Conservation (phyloP, 148 eudicot species). For the Arctostaphylos glauca region DNA sequence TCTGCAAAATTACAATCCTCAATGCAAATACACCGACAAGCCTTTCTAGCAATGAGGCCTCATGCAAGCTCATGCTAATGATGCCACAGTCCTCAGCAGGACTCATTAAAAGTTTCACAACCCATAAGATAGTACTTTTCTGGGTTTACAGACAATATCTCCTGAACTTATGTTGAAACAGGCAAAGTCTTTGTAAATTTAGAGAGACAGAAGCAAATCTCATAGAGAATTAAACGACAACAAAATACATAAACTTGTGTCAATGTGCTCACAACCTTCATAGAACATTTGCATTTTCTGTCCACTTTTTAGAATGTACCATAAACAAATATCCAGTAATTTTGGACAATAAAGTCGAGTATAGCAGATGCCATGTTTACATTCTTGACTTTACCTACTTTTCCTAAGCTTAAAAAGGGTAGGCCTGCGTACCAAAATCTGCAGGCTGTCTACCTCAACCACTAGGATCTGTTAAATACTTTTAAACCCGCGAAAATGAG, state of each 20-base stretch:
- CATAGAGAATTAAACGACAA: too few relatives aligned
- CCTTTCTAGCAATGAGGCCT: background rate
- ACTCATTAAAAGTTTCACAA: background rate
- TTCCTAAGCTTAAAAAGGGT: background rate
- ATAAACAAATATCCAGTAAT: too few relatives aligned
- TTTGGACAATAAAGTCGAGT: background rate
- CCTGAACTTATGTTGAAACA: background rate
- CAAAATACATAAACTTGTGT: too few relatives aligned
- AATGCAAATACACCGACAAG: background rate
- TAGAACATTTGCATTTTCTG: too few relatives aligned
- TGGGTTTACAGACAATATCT: background rate
- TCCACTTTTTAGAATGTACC: too few relatives aligned
- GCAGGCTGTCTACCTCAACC: background rate
- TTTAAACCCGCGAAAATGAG: background rate
- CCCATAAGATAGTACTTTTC: background rate
- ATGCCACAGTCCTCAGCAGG: background rate
- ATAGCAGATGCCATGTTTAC: background rate
- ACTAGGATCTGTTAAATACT: background rate
- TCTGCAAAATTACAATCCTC: background rate
- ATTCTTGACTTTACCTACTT: background rate
- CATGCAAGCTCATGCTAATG: constrained; percentile 1
- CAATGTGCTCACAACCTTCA: too few relatives aligned
- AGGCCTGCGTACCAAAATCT: background rate
- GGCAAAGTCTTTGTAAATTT: too few relatives aligned
- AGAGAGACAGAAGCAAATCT: too few relatives aligned